Evolutionary conservation across 768 basidiomycete genomes (phyloP).

Genomic region (Gelatoporia subvermispora): DNA sequence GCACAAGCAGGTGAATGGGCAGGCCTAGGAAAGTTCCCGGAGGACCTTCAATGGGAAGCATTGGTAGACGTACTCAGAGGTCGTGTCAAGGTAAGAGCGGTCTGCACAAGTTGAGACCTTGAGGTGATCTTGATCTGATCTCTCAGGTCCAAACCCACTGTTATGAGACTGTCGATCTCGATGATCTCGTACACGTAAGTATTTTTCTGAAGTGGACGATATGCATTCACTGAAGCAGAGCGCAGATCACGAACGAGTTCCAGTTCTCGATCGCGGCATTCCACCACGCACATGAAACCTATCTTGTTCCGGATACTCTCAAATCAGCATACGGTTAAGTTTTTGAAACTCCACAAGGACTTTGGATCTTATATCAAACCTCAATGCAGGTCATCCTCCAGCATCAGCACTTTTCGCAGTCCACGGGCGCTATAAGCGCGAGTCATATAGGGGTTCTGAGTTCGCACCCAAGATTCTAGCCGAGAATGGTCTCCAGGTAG

Average conservation of each 20-base stretch:
- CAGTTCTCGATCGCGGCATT: conserved; percentile 77
- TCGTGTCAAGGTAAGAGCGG: conserved; percentile 53
- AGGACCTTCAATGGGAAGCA: conserved; percentile 73
- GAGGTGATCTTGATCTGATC: not conserved
- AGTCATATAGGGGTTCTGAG: conserved; percentile 61
- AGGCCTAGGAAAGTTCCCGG: conserved; percentile 53
- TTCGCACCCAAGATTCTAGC: conserved; percentile 58
- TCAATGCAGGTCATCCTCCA: conserved; percentile 45
- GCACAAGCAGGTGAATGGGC: conserved; percentile 44
- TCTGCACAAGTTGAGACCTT: not conserved
- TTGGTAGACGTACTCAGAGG: conserved; percentile 76
- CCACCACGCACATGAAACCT: conserved; percentile 87
- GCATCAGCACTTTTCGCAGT: conserved; percentile 80
- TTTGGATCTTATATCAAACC: not conserved
- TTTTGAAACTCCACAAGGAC: not conserved
- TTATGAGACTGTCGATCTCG: conserved; percentile 65
- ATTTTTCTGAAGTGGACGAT: not conserved
- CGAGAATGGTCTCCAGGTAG: conserved; percentile 51
- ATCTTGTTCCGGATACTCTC: conserved; percentile 78
- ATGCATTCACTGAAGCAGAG: not conserved
- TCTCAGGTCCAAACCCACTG: conserved; percentile 50
- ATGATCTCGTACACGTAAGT: conserved; percentile 31
- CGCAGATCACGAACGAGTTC: conserved; percentile 87
- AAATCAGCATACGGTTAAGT: conserved; percentile 54
- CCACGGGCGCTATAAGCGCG: conserved; percentile 63